Evolutionary conservation across 495 filamentous ascomycete genomes (phyloP), one percentile per base, ranked within the genome.

Genomic region (Tricharina praecox): DNA sequence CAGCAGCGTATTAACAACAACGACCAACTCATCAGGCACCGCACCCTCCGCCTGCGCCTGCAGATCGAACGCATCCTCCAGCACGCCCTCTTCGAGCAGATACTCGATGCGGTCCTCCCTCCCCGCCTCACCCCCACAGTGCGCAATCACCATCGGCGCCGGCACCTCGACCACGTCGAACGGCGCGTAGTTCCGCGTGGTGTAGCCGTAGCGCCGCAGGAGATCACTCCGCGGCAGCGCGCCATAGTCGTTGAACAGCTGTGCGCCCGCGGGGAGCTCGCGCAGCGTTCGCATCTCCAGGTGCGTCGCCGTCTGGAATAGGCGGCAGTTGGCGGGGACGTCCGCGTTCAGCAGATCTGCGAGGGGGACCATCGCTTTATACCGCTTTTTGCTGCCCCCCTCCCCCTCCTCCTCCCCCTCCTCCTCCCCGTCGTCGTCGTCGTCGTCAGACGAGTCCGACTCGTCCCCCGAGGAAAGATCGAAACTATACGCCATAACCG

Each of bases 401-500:
- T 81, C 76, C 15, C 79, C 79, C 18, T 79, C 76, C 21, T 67
- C 69, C 9, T 63, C 68, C 20, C 67, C 65, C 4, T 62, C 67
- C 15, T 72, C 70, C 32, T 74, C 72, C 0, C 76, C 71, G 9
- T 66, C 68, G 0, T 70, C 66, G 20, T 74, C 70, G 2, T 71
- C 65, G 8, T 73, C 68, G 0, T 71, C 64, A 1, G 50, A 41
- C 3, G 45, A 45, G 4, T 69, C 66, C 13, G 37, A 30, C 7
- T 45, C 30, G 4, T 62, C 57, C 18, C 67, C 64, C 2, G 26
- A 15, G 2, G n/a, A 30, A 24, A 96, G 70, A 51, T 94, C 88
- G 55, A 96, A 96, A 1, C 85, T 86, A 61, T 95, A 95, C 3
- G 85, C 80, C 86, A 95, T 93, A 35, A 94, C 90, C 13, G 79